Conservation (phyloP, 139 green algal species). For the Monoraphidium neglectum region DNA sequence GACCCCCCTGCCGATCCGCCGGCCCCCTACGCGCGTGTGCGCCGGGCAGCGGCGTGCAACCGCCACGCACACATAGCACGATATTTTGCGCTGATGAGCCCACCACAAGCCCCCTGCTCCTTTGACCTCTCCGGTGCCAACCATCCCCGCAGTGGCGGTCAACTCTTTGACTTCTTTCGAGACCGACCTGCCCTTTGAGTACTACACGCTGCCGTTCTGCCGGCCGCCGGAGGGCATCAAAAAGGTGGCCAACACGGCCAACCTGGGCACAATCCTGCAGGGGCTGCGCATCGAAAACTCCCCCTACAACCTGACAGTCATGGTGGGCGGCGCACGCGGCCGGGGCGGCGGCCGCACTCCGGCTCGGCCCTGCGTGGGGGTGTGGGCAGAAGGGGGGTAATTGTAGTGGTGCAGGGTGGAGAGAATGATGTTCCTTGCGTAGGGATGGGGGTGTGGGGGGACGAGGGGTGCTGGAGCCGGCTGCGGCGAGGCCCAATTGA, state of each 20-base stretch:
- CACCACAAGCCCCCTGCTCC: neutral
- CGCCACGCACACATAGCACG: neutral
- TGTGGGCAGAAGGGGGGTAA: too few species aligned
- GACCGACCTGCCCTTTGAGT: conserved; percentile 93
- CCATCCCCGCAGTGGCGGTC: conserved; percentile 48
- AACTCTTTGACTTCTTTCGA: conserved; percentile 92
- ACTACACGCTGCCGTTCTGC: conserved; percentile 96
- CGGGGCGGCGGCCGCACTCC: too few species aligned
- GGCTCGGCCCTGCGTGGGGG: too few species aligned
- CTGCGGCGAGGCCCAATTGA: too few species aligned
- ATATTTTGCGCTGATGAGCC: neutral
- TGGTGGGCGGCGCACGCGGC: neutral
- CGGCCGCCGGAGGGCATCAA: conserved; percentile 80
- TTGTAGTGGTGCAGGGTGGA: too few species aligned
- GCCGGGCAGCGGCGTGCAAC: neutral
- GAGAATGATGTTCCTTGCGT: too few species aligned
- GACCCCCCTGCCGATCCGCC: neutral
- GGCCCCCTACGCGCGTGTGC: neutral
- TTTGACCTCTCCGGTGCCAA: neutral
- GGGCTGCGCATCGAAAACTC: conserved; percentile 77
- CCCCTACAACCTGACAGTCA: neutral
- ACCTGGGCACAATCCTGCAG: conserved; percentile 92
- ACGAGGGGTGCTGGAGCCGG: too few species aligned
- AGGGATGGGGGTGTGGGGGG: too few species aligned
- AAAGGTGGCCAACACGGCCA: conserved; percentile 68